Evolutionary conservation across 106 monocot species (phyloP).

Genomic region (Triglochin maritima): DNA sequence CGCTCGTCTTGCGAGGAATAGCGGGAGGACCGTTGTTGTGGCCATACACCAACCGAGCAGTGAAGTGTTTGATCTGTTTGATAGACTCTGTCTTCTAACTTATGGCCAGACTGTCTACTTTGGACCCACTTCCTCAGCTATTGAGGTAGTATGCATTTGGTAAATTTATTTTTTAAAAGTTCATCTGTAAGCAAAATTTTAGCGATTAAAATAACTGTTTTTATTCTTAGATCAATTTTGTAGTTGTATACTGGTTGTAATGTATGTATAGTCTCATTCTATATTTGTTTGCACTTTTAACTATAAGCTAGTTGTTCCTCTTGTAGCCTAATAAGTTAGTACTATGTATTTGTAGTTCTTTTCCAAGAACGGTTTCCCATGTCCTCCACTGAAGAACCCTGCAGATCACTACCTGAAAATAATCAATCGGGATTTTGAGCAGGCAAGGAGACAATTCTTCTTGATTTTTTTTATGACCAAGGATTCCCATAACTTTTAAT

Average conservation of each 20-base stretch:
- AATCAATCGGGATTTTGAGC: constrained; percentile 30
- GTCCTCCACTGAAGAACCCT: constrained; percentile 20
- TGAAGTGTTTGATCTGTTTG: constrained; percentile 55
- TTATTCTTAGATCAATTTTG: too few relatives aligned
- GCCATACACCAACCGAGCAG: constrained; percentile 64
- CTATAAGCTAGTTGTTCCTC: background rate
- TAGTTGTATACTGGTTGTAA: too few relatives aligned
- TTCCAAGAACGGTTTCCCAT: constrained; percentile 21
- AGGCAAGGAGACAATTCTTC: background rate
- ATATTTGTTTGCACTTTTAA: background rate
- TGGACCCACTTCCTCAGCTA: constrained; percentile 29
- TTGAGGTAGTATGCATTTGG: constrained; percentile 16
- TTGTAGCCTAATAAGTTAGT: too few relatives aligned
- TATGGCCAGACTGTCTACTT: constrained; percentile 61
- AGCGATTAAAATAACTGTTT: too few relatives aligned
- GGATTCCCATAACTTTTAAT: too few relatives aligned
- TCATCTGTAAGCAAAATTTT: too few relatives aligned
- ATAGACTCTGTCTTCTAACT: constrained; percentile 46
- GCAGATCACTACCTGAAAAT: constrained; percentile 28
- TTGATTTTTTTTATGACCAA: too few relatives aligned
- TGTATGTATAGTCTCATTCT: background rate
- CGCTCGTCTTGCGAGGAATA: constrained; percentile 21
- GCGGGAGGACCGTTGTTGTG: constrained; percentile 41
- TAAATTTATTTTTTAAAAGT: too few relatives aligned
- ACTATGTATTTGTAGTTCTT: constrained; percentile 13